phyloP scores from a whole-genome alignment of 108 stramenopile species.

The Nitzschia palea region DNA sequence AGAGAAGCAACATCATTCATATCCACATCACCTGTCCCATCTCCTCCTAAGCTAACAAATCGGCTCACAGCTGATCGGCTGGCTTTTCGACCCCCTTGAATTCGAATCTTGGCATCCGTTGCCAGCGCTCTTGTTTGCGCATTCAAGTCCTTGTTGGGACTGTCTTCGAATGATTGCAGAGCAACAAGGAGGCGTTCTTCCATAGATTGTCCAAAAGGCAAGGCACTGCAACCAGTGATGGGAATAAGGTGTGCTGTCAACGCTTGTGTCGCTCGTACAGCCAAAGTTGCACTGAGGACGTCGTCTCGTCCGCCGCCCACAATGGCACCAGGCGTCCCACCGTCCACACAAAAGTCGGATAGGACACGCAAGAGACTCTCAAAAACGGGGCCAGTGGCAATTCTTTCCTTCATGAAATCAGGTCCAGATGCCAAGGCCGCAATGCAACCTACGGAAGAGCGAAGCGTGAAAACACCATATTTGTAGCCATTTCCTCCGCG shows the following conservation, averaged over 20 bases:
- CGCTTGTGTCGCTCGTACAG: constrained; percentile 70
- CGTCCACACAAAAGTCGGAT: constrained; percentile 88
- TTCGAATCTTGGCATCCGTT: constrained; percentile 71
- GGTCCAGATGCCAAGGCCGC: constrained; percentile 86
- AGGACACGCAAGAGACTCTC: constrained; percentile 88
- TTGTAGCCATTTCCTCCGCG: constrained; percentile 90
- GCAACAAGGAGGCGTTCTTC: constrained; percentile 80
- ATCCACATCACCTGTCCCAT: constrained; percentile 44
- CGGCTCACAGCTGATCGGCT: constrained; percentile 13
- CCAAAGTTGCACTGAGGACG: constrained; percentile 79
- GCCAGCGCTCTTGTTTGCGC: constrained; percentile 65
- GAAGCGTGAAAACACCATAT: constrained; percentile 89
- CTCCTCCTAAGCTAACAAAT: constrained; percentile 5
- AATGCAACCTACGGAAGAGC: constrained; percentile 88
- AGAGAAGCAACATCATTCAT: constrained; percentile 54
- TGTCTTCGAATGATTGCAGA: constrained; percentile 64
- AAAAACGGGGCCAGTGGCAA: constrained; percentile 82
- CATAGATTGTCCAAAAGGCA: constrained; percentile 81
- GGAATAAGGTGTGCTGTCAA: constrained; percentile 85
- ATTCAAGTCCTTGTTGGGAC: constrained; percentile 54
- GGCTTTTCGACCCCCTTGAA: constrained; percentile 59
- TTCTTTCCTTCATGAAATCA: constrained; percentile 91
- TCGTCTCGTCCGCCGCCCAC: constrained; percentile 89
- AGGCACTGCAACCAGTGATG: constrained; percentile 63
- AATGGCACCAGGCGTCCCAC: constrained; percentile 86